phyloP scores from a whole-genome alignment of 129 eudicot genomes.

The Scalesia atractyloides region DNA sequence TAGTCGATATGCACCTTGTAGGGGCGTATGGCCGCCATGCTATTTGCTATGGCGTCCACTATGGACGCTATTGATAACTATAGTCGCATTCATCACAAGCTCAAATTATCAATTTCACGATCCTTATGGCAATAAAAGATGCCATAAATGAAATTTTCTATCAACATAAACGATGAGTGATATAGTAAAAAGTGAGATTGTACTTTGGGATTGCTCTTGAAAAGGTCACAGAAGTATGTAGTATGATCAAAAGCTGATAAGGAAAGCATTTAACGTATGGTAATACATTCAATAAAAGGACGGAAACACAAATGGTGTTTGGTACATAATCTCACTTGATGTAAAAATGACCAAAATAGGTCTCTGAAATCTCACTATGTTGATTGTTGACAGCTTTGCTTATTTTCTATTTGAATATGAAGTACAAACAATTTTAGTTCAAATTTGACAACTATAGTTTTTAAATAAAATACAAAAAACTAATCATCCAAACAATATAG shows the following conservation, averaged over 20 bases:
- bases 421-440: background rate
- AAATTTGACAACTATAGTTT: background rate
- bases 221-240: background rate
- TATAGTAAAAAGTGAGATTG: background rate
- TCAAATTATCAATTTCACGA: background rate
- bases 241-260: background rate
- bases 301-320: background rate
- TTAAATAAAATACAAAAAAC: background rate
- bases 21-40: too few relatives aligned
- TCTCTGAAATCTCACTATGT: background rate
- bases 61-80: too few relatives aligned
- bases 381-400: background rate
- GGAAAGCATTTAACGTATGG: background rate
- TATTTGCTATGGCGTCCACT: too few relatives aligned
- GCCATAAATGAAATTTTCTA: background rate
- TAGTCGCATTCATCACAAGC: constrained; percentile 28
- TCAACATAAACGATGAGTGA: background rate
- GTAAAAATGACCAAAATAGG: constrained; percentile 4
- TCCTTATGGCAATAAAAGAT: background rate
- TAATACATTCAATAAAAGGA: background rate
- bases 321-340: background rate
- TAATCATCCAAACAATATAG: background rate
- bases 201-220: background rate
- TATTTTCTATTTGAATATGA: background rate
- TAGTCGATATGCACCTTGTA: too few relatives aligned